A percentile compares a stretch with the other conserved stretches of the same genome.
These are phyloP conservation scores for Epichloe baconii DNA, from an alignment of 2,329 filamentous ascomycete genomes.

Conservation along the genomic window DNA sequence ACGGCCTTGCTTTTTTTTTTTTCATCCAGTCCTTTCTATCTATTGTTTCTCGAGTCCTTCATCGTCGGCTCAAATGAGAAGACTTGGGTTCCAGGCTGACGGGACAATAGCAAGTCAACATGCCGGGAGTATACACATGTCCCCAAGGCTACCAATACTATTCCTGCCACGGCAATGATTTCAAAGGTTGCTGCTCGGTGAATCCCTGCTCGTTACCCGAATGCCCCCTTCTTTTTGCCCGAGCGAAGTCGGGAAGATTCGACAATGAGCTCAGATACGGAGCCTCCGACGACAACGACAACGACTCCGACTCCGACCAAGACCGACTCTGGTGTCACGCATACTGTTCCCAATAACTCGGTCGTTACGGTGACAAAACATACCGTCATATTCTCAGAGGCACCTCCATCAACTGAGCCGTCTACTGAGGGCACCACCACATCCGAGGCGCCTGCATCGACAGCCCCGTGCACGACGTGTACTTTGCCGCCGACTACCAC, in stretches of 20 bases:
- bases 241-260: not conserved
- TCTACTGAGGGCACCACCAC: not conserved
- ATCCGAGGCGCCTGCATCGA: not conserved
- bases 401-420: slow-evolving; percentile 10
- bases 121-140: slow-evolving; percentile 12
- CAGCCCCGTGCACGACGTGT: not conserved
- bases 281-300: not conserved
- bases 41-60: not conserved
- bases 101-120: not conserved
- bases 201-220: slow-evolving; percentile 25
- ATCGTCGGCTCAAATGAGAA: not conserved
- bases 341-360: slow-evolving; percentile 22
- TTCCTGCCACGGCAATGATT: slow-evolving; percentile 22
- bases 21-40: too few relatives aligned
- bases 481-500: not conserved
- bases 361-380: slow-evolving; percentile 22
- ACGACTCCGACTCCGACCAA: slow-evolving; percentile 7
- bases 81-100: not conserved
- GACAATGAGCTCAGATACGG: not conserved
- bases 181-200: slow-evolving; percentile 31
- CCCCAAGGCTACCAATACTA: slow-evolving; percentile 21
- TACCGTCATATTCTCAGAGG: slow-evolving; percentile 19
- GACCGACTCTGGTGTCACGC: slow-evolving; percentile 24
- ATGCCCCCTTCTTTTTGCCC: slow-evolving; percentile 16
- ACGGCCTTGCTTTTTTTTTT: too few relatives aligned